A percentile compares a stretch with the other conserved stretches of the same genome.
Conservation (phyloP, 192 early-diverging fungal genomes). For the Pilaira anomala region DNA sequence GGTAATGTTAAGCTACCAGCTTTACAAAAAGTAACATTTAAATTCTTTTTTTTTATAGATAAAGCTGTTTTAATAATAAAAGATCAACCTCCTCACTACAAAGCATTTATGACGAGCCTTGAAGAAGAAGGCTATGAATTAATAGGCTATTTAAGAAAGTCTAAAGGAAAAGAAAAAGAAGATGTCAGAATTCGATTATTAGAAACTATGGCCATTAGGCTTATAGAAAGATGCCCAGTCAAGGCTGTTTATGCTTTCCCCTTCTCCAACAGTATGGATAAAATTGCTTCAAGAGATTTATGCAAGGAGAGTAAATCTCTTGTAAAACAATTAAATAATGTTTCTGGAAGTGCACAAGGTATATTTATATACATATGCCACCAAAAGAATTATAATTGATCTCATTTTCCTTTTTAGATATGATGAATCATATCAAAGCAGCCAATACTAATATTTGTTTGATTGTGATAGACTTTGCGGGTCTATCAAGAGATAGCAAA, state of each 20-base stretch:
- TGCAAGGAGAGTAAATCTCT: slow-evolving; percentile 10
- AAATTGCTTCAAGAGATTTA: slow-evolving; percentile 13
- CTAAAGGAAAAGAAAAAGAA: slow-evolving; percentile 11
- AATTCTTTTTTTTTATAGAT: slow-evolving; percentile 14
- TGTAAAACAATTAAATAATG: slow-evolving; percentile 10
- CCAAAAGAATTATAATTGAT: slow-evolving; percentile 15
- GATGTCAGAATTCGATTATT: slow-evolving; percentile 14
- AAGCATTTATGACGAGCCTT: slow-evolving; percentile 9
- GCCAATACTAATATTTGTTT: slow-evolving; percentile 8
- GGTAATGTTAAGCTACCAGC: slow-evolving; percentile 15
- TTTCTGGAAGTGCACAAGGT: slow-evolving; percentile 10
- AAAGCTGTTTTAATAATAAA: slow-evolving; percentile 10
- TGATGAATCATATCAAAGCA: slow-evolving; percentile 12
- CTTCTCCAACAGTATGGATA: slow-evolving; percentile 7
- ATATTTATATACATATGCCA: background rate
- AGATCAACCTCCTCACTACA: slow-evolving; percentile 1
- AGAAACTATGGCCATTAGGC: slow-evolving; percentile 11
- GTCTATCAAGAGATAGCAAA: slow-evolving; percentile 10
- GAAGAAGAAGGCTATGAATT: slow-evolving; percentile 17
- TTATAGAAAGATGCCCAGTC: slow-evolving; percentile 13
- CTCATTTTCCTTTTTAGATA: slow-evolving; percentile 16
- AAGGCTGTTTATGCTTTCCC: slow-evolving; percentile 5
- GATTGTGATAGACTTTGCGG: slow-evolving; percentile 12
- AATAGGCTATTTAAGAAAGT: slow-evolving; percentile 6
- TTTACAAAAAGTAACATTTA: slow-evolving; percentile 16